Evolutionary conservation across 2,329 filamentous ascomycete species (phyloP).

Genomic region (Emergomyces pasteurianus): DNA sequence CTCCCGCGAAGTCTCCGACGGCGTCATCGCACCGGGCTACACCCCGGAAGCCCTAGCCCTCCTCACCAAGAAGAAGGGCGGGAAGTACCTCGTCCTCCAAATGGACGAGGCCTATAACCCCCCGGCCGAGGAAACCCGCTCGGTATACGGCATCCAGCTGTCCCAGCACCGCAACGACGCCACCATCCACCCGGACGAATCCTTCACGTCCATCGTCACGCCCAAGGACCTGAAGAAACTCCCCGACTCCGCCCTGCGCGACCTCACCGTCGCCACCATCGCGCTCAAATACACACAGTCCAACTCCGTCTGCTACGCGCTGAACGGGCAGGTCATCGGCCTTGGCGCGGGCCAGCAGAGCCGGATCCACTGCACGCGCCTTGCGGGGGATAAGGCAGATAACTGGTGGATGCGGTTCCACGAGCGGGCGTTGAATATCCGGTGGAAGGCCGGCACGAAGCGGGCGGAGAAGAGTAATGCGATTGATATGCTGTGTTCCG

Average conservation of each 20-base stretch:
- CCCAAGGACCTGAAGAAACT: slow-evolving; percentile 66
- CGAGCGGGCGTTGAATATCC: slow-evolving; percentile 70
- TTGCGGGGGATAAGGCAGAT: slow-evolving; percentile 95
- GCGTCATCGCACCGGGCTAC: slow-evolving; percentile 85
- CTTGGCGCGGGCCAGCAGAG: slow-evolving; percentile 95
- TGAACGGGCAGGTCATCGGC: slow-evolving; percentile 86
- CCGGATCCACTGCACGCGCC: slow-evolving; percentile 93
- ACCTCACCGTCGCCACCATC: slow-evolving; percentile 90
- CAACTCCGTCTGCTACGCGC: slow-evolving; percentile 96
- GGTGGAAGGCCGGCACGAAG: slow-evolving; percentile 98
- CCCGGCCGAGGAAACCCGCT: slow-evolving; percentile 61
- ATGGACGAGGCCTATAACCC: slow-evolving; percentile 84
- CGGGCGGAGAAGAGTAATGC: slow-evolving; percentile 95
- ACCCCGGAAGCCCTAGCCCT: slow-evolving; percentile 76
- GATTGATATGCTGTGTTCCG: slow-evolving; percentile 88
- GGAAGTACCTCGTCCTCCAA: slow-evolving; percentile 89
- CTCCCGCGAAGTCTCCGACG: slow-evolving; percentile 93
- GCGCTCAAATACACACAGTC: slow-evolving; percentile 98
- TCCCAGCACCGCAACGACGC: slow-evolving; percentile 89
- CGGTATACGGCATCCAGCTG: slow-evolving; percentile 80
- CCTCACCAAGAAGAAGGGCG: slow-evolving; percentile 94
- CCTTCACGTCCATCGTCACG: slow-evolving; percentile 75
- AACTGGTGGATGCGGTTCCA: slow-evolving; percentile 99
- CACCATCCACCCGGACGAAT: slow-evolving; percentile 64
- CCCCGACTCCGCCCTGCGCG: slow-evolving; percentile 69